phyloP scores from a whole-genome alignment of 2,329 filamentous ascomycete genomes.

The Alternaria longipes region DNA sequence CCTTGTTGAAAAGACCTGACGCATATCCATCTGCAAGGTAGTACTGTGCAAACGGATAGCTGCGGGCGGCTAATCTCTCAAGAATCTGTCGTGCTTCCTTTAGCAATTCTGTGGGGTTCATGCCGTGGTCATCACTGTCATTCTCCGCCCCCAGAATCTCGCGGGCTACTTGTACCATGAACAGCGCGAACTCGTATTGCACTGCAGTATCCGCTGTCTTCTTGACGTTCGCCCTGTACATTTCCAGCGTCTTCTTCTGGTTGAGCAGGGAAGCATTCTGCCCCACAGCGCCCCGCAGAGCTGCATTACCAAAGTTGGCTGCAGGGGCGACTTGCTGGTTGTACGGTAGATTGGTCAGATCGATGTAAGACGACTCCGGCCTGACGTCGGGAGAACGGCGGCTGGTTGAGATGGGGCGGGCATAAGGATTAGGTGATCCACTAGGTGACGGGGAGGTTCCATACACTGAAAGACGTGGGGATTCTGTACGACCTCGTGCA shows the following conservation, averaged over 20 bases:
- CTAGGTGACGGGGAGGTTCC: conserved; percentile 50
- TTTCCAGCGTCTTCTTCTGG: conserved; percentile 92
- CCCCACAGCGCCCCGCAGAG: conserved; percentile 80
- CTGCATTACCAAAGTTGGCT: conserved; percentile 77
- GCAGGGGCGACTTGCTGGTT: conserved; percentile 77
- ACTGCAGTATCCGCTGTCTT: conserved; percentile 91
- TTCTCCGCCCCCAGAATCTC: conserved; percentile 63
- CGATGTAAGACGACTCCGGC: conserved; percentile 69
- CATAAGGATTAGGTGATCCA: conserved; percentile 54
- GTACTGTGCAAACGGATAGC: conserved; percentile 97
- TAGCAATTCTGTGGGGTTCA: conserved; percentile 70
- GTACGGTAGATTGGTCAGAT: conserved; percentile 74
- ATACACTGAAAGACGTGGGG: conserved; percentile 61
- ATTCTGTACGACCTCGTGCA: conserved; percentile 67
- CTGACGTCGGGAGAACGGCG: conserved; percentile 66
- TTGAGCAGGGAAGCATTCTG: conserved; percentile 91
- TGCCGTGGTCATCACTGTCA: conserved; percentile 52
- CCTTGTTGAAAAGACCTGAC: conserved; percentile 94
- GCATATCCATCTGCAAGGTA: conserved; percentile 95
- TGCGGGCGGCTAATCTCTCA: conserved; percentile 82
- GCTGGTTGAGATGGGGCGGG: conserved; percentile 61
- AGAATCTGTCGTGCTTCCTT: conserved; percentile 90
- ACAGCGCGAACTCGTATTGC: conserved; percentile 96
- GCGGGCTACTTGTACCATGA: conserved; percentile 88
- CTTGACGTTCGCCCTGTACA: conserved; percentile 97